These are phyloP conservation scores for Monotropa hypopitys DNA, from an alignment of 179 eudicot species.

Conservation along the genomic window DNA sequence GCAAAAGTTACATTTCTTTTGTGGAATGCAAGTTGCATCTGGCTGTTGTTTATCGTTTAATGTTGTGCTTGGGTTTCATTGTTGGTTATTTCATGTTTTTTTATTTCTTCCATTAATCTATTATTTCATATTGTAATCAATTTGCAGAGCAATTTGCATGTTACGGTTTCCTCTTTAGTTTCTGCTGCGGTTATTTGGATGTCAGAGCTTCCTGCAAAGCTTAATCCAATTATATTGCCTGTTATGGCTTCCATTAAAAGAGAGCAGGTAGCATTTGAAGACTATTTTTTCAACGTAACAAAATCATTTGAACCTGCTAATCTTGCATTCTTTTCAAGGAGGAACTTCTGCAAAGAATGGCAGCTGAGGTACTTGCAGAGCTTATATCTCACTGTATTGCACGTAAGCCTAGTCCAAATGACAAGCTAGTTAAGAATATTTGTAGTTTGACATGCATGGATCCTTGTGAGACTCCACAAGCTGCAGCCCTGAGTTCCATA, in stretches of 20 bases:
- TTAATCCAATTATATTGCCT: slow-evolving; percentile 89
- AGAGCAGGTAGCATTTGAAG: slow-evolving; percentile 46
- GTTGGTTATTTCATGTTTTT: not conserved
- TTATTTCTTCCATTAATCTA: not conserved
- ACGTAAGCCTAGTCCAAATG: slow-evolving; percentile 93
- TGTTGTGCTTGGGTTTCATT: not conserved
- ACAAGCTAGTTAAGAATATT: slow-evolving; percentile 78
- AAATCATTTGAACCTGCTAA: not conserved
- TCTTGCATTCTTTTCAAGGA: slow-evolving; percentile 34
- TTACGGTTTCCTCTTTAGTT: slow-evolving; percentile 79
- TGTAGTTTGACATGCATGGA: slow-evolving; percentile 85
- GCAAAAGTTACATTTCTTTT: not conserved
- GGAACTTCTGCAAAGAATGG: slow-evolving; percentile 84
- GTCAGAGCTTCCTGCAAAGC: slow-evolving; percentile 80
- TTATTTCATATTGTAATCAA: not conserved
- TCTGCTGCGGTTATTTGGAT: slow-evolving; percentile 94
- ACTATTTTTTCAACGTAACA: not conserved
- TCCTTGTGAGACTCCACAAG: slow-evolving; percentile 94
- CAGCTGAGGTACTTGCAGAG: slow-evolving; percentile 93
- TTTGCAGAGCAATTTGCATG: slow-evolving; percentile 72
- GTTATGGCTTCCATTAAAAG: slow-evolving; percentile 87
- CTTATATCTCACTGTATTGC: slow-evolving; percentile 62
- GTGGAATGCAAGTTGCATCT: not conserved
- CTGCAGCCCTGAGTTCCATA: slow-evolving; percentile 55
- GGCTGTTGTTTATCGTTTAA: not conserved